Percentiles rank a stretch among this genome's conserved stretches.
These are phyloP conservation scores for Dactylellina cionopaga DNA, from an alignment of 2,329 filamentous ascomycete genomes.

Conservation along the genomic window DNA sequence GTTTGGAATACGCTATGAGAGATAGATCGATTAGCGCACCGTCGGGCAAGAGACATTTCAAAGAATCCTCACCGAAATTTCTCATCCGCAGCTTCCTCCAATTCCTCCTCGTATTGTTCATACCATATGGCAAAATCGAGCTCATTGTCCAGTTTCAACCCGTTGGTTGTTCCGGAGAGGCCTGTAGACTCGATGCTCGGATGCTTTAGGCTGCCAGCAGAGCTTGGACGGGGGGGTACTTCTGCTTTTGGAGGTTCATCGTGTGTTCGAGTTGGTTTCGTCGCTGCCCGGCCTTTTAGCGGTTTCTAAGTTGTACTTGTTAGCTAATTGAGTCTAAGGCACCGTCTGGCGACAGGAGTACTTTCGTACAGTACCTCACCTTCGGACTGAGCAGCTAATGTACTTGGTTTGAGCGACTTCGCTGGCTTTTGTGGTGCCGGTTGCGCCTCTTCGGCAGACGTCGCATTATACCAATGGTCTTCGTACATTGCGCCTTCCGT, in stretches of 20 bases:
- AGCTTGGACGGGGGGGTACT: conserved; percentile 54
- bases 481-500: conserved; percentile 54
- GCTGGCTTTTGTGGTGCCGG: conserved; percentile 12
- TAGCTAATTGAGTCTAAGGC: conserved; percentile 2
- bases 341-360: conserved; percentile 13
- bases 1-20: conserved; percentile 77
- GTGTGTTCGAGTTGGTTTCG: conserved; percentile 26
- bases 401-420: conserved; percentile 18
- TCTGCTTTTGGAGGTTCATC: conserved; percentile 54
- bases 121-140: conserved; percentile 71
- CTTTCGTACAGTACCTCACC: conserved; percentile 48
- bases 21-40: background rate
- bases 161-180: conserved; percentile 58
- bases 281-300: background rate
- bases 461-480: conserved; percentile 56
- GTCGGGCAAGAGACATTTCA: background rate
- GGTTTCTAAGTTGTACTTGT: conserved; percentile 5
- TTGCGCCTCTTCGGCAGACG: conserved; percentile 33
- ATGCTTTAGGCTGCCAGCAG: conserved; percentile 52
- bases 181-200: conserved; percentile 21
- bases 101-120: conserved; percentile 69
- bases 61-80: conserved; percentile 75
- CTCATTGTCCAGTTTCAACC: conserved; percentile 61
- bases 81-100: conserved; percentile 84
- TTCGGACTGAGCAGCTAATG: conserved; percentile 32